Base-by-base conservation (phyloP, 2,329 filamentous ascomycete genomes). In the Fusarium sp. region DNA sequence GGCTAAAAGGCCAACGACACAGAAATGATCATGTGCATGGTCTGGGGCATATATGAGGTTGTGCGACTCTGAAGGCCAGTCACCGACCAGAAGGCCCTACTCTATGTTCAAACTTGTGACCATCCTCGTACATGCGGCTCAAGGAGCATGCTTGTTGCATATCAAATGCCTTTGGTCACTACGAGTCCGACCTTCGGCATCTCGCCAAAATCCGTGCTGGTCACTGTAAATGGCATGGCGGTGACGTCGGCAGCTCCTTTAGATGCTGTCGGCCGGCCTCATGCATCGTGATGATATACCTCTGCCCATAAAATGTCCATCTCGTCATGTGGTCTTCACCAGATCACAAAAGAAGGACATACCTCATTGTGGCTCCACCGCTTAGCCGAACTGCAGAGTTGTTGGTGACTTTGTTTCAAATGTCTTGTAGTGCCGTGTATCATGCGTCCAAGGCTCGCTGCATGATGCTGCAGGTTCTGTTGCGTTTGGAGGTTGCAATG, bases 301-400 rank as follows among this genome's bases (percentile, higher is more conserved):
- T 24, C 52, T 26, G 20, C 35, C 41, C 26, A 57, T 28, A 31
- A 44, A 51, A 59, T 52, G 38, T 44, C 41, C 52, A 59, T 41
- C 31, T 45, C 33, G 36, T 51, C 49, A 68, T 44, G 42, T 64
- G 63, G 41, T 33, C 41, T 74, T 56, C 36, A 68, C 41, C 54
- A 55, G 41, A 49, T 22, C 36, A 62, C 22, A 22, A 24, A 49
- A 42, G 47, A 38, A 63, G 55, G 52, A 28, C 18, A 59, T 31
- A 17, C 38, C 35, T 28, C 31, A 33, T 14, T 18, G 49, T n/a
- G 22, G 69, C 66, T 59, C 73, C 66, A 69, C 66, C 56, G 28
- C 41, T 45, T 75, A 75, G 54, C 55, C 49, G 69, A 71, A 51
- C 56, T 38, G 58, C n/a, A 56, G 47, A 54, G 62, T 55, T 54